Conservation (phyloP, 2,329 filamentous ascomycete species). For the Phyllosticta citriasiana region DNA sequence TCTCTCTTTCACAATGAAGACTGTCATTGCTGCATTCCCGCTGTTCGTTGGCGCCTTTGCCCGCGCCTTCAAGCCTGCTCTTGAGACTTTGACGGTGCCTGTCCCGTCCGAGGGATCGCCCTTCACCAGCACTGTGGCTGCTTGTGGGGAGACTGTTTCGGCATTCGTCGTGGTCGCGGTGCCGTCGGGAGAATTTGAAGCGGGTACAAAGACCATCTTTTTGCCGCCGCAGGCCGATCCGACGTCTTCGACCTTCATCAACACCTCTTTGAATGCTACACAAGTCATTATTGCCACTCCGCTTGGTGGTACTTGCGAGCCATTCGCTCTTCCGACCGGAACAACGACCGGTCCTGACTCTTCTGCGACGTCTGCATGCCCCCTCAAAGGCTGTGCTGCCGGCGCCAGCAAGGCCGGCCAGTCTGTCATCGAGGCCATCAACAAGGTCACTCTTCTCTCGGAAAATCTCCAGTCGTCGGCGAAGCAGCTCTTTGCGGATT, state of each 20-base stretch:
- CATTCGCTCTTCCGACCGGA: background rate
- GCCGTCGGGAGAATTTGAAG: constrained; percentile 5
- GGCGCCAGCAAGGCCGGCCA: constrained; percentile 6
- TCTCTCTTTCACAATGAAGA: background rate
- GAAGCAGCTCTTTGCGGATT: constrained; percentile 5
- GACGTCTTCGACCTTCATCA: constrained; percentile 2
- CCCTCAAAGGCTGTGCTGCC: constrained; percentile 9
- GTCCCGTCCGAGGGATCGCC: constrained; percentile 2
- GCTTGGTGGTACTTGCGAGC: constrained; percentile 7
- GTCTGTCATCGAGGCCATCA: constrained; percentile 13
- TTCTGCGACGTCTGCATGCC: constrained; percentile 5
- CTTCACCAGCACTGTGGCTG: constrained; percentile 8
- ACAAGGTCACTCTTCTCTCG: constrained; percentile 12
- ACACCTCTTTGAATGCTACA: constrained; percentile 3
- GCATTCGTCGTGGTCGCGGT: constrained; percentile 9
- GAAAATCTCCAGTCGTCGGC: constrained; percentile 10
- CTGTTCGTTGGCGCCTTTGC: background rate
- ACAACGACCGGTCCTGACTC: background rate
- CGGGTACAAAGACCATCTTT: constrained; percentile 10
- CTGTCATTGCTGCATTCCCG: background rate
- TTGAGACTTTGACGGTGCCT: constrained; percentile 4
- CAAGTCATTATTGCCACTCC: constrained; percentile 8
- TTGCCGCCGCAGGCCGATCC: constrained; percentile 7
- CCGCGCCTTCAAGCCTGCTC: background rate
- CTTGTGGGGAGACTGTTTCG: constrained; percentile 5